Conservation (phyloP, 2,329 filamentous ascomycete genomes). For the Fusarium veterinarium region DNA sequence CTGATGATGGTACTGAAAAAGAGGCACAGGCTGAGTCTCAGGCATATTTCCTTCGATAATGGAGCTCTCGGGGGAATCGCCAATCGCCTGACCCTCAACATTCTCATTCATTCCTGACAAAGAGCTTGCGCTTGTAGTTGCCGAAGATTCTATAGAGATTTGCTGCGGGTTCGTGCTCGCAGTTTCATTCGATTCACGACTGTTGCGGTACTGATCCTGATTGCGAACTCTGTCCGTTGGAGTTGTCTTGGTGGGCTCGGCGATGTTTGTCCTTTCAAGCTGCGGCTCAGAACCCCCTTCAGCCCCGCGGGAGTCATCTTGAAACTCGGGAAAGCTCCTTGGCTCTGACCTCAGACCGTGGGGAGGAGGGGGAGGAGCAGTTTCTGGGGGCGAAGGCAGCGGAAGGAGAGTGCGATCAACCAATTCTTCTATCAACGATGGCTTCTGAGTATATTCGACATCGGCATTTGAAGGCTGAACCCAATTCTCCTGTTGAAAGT, state of each 20-base stretch:
- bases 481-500: slow-evolving; percentile 65
- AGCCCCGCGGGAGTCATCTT: slow-evolving; percentile 10
- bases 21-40: slow-evolving; percentile 61
- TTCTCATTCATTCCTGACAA: slow-evolving; percentile 63
- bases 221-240: slow-evolving; percentile 47
- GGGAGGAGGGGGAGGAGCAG: slow-evolving; percentile 52
- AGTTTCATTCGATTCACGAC: slow-evolving; percentile 65
- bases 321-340: slow-evolving; percentile 20
- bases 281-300: slow-evolving; percentile 5
- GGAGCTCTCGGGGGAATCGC: slow-evolving; percentile 63
- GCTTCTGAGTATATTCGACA: slow-evolving; percentile 57
- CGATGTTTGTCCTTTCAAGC: slow-evolving; percentile 15
- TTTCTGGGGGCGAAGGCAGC: slow-evolving; percentile 43
- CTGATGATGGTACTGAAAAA: slow-evolving; percentile 73
- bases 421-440: slow-evolving; percentile 42
- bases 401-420: slow-evolving; percentile 41
- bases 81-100: slow-evolving; percentile 57
- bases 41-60: slow-evolving; percentile 58
- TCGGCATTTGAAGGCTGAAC: slow-evolving; percentile 63
- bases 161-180: slow-evolving; percentile 61
- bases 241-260: slow-evolving; percentile 48
- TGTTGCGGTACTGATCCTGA: slow-evolving; percentile 58
- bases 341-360: slow-evolving; percentile 21
- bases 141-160: slow-evolving; percentile 63
- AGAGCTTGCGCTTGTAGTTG: slow-evolving; percentile 67